Percentiles rank a stretch among this genome's conserved stretches.
Evolutionary conservation across 805 yeast genomes (phyloP).

Genomic region (Pichia thaimueangensis): DNA sequence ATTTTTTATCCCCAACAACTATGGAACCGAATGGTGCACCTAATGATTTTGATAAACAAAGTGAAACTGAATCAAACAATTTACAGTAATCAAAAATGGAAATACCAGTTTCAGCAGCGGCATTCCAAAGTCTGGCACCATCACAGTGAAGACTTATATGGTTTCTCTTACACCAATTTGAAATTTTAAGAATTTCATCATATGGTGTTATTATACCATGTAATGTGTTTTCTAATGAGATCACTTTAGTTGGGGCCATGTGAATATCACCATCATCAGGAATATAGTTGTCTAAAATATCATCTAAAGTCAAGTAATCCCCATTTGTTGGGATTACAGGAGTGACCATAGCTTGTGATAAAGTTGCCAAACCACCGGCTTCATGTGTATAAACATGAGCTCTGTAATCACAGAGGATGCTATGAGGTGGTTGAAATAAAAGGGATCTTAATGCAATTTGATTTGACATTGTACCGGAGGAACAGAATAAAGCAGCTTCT

Average conservation of each 20-base stretch:
- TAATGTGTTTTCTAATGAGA: slow-evolving; percentile 82
- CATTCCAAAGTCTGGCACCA: slow-evolving; percentile 93
- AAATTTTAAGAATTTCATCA: slow-evolving; percentile 67
- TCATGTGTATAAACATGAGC: slow-evolving; percentile 80
- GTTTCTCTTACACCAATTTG: slow-evolving; percentile 58
- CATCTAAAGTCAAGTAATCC: slow-evolving; percentile 70
- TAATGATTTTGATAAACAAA: slow-evolving; percentile 81
- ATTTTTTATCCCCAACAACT: slow-evolving; percentile 57
- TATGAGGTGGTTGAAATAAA: slow-evolving; percentile 74
- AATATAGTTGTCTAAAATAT: slow-evolving; percentile 51
- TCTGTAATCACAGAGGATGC: slow-evolving; percentile 77
- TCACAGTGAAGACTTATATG: slow-evolving; percentile 70
- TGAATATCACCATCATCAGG: slow-evolving; percentile 82
- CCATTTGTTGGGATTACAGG: slow-evolving; percentile 79
- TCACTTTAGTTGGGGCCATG: slow-evolving; percentile 78
- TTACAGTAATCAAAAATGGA: slow-evolving; percentile 64
- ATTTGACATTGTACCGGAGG: slow-evolving; percentile 86
- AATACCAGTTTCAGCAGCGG: slow-evolving; percentile 65
- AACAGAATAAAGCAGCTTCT: slow-evolving; percentile 76
- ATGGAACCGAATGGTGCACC: slow-evolving; percentile 95
- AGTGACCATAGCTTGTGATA: slow-evolving; percentile 87
- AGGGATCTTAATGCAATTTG: slow-evolving; percentile 79
- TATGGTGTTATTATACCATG: slow-evolving; percentile 78
- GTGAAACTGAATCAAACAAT: slow-evolving; percentile 80
- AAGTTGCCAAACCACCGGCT: slow-evolving; percentile 86